A percentile compares a stretch with the other conserved stretches of the same genome.
These are phyloP conservation scores for Silene conica DNA, from an alignment of 148 eudicot species.

Conservation along the genomic window DNA sequence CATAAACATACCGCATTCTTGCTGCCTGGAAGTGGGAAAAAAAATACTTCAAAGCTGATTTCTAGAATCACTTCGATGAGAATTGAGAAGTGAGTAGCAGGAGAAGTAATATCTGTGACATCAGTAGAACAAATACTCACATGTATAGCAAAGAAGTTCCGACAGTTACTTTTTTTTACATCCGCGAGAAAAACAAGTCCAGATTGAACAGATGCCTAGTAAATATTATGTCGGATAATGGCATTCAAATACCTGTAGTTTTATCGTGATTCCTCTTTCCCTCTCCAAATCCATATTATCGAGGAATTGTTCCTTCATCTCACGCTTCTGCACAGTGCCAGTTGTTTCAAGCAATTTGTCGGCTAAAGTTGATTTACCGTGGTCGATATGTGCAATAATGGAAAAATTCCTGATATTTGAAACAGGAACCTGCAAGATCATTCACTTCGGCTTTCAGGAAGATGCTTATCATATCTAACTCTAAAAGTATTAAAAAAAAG, in stretches of 20 bases:
- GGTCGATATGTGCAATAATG: conserved; percentile 98
- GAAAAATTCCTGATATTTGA: conserved; percentile 79
- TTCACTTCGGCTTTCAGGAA: conserved; percentile 9
- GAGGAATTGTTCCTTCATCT: conserved; percentile 98
- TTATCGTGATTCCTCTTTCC: conserved; percentile 96
- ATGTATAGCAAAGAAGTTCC: not conserved
- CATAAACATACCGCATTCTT: conserved; percentile 76
- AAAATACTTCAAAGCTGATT: not conserved
- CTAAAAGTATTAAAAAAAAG: too few relatives aligned
- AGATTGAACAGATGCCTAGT: too few relatives aligned
- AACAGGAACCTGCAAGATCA: conserved; percentile 67
- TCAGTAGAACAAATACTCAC: not conserved
- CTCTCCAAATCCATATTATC: conserved; percentile 99
- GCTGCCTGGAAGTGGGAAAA: conserved; percentile 72
- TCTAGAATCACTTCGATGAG: conserved; percentile 3
- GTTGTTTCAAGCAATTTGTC: conserved; percentile 93
- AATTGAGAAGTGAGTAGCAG: not conserved
- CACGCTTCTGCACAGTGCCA: conserved; percentile 89
- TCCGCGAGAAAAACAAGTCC: not conserved
- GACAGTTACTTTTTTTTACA: not conserved
- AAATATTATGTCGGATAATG: not conserved
- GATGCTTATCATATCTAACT: not conserved
- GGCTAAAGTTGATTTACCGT: conserved; percentile 97
- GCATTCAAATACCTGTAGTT: conserved; percentile 62
- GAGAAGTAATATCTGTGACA: not conserved